These are phyloP conservation scores for Plasmodium relictum DNA, from an alignment of 169 alveolate genomes.

Conservation along the genomic window DNA sequence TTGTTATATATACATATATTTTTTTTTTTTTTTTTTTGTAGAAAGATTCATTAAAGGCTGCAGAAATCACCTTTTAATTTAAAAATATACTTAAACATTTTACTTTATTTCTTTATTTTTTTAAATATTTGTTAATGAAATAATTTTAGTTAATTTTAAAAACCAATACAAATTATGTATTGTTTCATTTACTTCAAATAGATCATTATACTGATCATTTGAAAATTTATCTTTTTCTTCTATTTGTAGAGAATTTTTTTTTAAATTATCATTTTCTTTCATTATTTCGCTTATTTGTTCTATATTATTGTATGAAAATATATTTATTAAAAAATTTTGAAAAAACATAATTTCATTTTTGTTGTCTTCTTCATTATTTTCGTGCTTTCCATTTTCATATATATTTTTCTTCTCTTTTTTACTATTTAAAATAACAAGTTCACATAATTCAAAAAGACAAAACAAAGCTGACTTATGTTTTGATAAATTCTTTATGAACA, in stretches of 20 bases:
- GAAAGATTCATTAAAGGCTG: constrained; percentile 75
- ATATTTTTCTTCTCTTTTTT: constrained; percentile 42
- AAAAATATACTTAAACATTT: neutral
- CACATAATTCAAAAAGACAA: constrained; percentile 69
- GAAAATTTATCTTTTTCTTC: neutral
- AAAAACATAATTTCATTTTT: constrained; percentile 32
- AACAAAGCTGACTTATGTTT: constrained; percentile 63
- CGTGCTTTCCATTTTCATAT: constrained; percentile 25
- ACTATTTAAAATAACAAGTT: constrained; percentile 30
- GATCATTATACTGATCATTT: constrained; percentile 32
- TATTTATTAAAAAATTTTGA: constrained; percentile 39
- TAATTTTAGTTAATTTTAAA: constrained; percentile 40
- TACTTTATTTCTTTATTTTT: neutral
- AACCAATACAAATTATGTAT: constrained; percentile 29
- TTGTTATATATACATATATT: neutral
- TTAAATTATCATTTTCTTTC: constrained; percentile 60
- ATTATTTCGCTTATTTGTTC: constrained; percentile 34
- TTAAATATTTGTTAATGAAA: constrained; percentile 37
- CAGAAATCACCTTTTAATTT: constrained; percentile 56
- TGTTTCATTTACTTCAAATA: constrained; percentile 37
- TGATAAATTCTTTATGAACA: constrained; percentile 23
- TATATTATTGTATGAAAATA: constrained; percentile 44
- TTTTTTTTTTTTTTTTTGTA: constrained; percentile 15
- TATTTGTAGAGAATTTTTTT: constrained; percentile 20
- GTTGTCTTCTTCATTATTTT: constrained; percentile 54